Evolutionary conservation across 192 early-diverging fungal genomes (phyloP).

Genomic region (Mortierella hygrophila): DNA sequence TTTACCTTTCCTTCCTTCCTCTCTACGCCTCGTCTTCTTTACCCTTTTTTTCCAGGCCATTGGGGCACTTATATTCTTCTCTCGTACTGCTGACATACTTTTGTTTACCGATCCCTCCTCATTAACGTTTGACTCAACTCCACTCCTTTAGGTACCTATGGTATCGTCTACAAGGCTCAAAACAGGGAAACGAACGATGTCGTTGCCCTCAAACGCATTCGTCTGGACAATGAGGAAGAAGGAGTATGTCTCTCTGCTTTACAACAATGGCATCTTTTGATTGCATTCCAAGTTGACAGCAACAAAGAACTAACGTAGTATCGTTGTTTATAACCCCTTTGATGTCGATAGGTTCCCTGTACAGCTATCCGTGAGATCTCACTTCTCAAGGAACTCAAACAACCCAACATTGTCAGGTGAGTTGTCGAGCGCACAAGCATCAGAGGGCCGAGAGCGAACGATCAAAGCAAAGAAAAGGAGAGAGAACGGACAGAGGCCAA

Average conservation of each 20-base stretch:
- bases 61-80: neutral
- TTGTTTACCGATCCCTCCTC: neutral
- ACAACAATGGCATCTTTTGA: no score
- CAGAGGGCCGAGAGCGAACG: neutral
- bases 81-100: neutral
- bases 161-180: slow-evolving; percentile 99
- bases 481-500: neutral
- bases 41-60: neutral
- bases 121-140: neutral
- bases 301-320: neutral
- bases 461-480: neutral
- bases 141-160: slow-evolving; percentile 84
- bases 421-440: neutral
- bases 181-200: slow-evolving; percentile 94
- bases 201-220: slow-evolving; percentile 97
- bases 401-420: slow-evolving; percentile 88
- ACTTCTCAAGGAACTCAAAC: slow-evolving; percentile 84
- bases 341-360: slow-evolving; percentile 73
- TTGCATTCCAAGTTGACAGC: neutral
- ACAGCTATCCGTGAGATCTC: slow-evolving; percentile 92
- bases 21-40: neutral
- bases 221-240: slow-evolving; percentile 91
- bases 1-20: neutral
- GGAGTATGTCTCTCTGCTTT: slow-evolving; percentile 75
- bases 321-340: neutral